Evolutionary conservation across 305 asterid species (phyloP), one percentile per base, ranked within the genome.

Genomic region (Fraxinus angustifolia): DNA sequence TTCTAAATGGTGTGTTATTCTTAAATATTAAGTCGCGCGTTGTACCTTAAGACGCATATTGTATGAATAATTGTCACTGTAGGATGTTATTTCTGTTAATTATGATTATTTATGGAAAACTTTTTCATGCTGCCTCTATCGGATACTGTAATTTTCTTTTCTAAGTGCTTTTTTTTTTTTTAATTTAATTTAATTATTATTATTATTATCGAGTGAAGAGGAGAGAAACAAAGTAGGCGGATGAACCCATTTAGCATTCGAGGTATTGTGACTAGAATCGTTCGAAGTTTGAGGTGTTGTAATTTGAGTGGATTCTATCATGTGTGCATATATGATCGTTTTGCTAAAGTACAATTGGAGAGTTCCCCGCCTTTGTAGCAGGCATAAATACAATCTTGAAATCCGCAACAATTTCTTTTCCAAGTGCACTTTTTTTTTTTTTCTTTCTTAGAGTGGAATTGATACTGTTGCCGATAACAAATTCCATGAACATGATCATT

Each of bases 21-120:
- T 82, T 65, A 71, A 65, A 72, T 85, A 82, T 38, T 48, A 76
- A 81, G 80, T 77, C 79, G 80, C 82, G 62, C 82, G 62, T 78
- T 73, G 78, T 80, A 83, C 75, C 75, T 68, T 28, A 68, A 70
- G 75, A 30, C 42, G 38, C 75, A 4, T 31, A 28, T 11, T 70
- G 72, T 62, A 23, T 23, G 34, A 23, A 33, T 36, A 48, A 73
- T 77, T 83, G 68, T 77, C 83, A 8, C 67, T 84, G 75, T 80
- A 71, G 82, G 76, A 76, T 80, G n/a, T 53, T 31, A 34, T 79
- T 73, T 34, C 26, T 81, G 19, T 60, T 50, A 75, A 68, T 75
- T 16, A 60, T 53, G 53, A 73, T 50, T 56, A 78, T 81, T 40
- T 56, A 58, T 17, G 68, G 28, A 58, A 76, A 60, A 36, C 62